A percentile compares a stretch with the other conserved stretches of the same genome.
Evolutionary conservation across 148 eudicot genomes (phyloP).

Genomic region (Bassia scoparia): DNA sequence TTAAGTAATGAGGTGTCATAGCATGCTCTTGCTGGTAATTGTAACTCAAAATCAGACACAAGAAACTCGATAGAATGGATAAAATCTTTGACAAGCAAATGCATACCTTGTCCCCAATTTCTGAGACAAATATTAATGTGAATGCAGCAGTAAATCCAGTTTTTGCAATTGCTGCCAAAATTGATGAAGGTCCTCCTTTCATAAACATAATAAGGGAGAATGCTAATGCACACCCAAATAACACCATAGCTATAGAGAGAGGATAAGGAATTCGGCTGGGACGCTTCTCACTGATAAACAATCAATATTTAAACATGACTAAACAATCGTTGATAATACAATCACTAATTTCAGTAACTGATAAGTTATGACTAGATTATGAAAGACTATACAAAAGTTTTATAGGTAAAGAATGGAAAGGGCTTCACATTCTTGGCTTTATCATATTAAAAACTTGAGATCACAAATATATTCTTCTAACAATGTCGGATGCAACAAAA

Average conservation of each 20-base stretch:
- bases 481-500: neutral
- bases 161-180: conserved; percentile 71
- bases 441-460: neutral
- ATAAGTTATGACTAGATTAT: neutral
- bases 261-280: conserved; percentile 61
- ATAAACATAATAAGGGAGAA: conserved; percentile 49
- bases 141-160: conserved; percentile 97
- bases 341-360: conserved; percentile 5
- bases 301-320: conserved; percentile 31
- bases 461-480: neutral
- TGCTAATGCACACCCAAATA: conserved; percentile 48
- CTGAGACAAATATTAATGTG: conserved; percentile 81
- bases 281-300: conserved; percentile 55
- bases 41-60: no score
- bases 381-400: neutral
- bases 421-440: neutral
- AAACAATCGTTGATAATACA: conserved; percentile 11
- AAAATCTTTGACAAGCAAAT: conserved; percentile 11
- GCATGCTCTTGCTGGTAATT: no score
- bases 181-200: conserved; percentile 55
- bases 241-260: conserved; percentile 59
- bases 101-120: conserved; percentile 95
- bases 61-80: neutral
- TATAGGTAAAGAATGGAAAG: neutral
- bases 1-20: neutral